Evolutionary conservation across 2,329 filamentous ascomycete species (phyloP).

Genomic region (Macrophomina tecta): DNA sequence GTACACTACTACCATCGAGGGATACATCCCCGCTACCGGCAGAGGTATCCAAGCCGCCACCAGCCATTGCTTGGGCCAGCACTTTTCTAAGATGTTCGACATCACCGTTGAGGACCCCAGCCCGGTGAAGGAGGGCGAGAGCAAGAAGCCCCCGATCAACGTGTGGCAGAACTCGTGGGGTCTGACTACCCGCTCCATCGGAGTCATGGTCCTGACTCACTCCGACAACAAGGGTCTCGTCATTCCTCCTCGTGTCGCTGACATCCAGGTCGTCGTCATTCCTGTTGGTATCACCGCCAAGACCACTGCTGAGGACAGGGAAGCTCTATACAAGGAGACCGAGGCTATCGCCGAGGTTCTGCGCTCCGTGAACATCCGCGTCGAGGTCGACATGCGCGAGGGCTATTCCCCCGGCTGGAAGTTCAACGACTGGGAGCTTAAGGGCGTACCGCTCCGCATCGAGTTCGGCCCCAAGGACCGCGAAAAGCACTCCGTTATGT

Average conservation of each 20-base stretch:
- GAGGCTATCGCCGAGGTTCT: slow-evolving; percentile 73
- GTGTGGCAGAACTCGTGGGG: slow-evolving; percentile 99
- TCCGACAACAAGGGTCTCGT: slow-evolving; percentile 95
- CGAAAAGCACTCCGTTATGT: slow-evolving; percentile 82
- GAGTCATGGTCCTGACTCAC: slow-evolving; percentile 99
- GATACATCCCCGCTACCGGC: slow-evolving; percentile 93
- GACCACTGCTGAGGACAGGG: slow-evolving; percentile 70
- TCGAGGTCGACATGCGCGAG: slow-evolving; percentile 83
- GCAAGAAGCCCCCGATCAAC: slow-evolving; percentile 69
- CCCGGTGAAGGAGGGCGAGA: slow-evolving; percentile 68
- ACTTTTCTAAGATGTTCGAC: slow-evolving; percentile 99
- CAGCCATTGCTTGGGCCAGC: slow-evolving; percentile 92
- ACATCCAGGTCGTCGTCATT: slow-evolving; percentile 84
- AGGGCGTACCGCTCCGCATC: slow-evolving; percentile 89
- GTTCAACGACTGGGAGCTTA: slow-evolving; percentile 98
- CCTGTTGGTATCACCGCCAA: slow-evolving; percentile 93
- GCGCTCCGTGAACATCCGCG: slow-evolving; percentile 75
- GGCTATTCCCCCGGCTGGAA: slow-evolving; percentile 95
- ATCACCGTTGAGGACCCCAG: slow-evolving; percentile 94
- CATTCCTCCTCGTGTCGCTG: slow-evolving; percentile 86
- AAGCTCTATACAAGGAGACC: slow-evolving; percentile 77
- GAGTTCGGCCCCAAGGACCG: slow-evolving; percentile 97
- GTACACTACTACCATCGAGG: slow-evolving; percentile 96
- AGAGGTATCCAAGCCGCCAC: slow-evolving; percentile 96
- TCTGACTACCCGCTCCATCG: slow-evolving; percentile 93